Percentiles rank a stretch among this genome's conserved stretches.
These are phyloP conservation scores for Heliosperma pusillum DNA, from an alignment of 148 eudicot genomes.

Conservation along the genomic window DNA sequence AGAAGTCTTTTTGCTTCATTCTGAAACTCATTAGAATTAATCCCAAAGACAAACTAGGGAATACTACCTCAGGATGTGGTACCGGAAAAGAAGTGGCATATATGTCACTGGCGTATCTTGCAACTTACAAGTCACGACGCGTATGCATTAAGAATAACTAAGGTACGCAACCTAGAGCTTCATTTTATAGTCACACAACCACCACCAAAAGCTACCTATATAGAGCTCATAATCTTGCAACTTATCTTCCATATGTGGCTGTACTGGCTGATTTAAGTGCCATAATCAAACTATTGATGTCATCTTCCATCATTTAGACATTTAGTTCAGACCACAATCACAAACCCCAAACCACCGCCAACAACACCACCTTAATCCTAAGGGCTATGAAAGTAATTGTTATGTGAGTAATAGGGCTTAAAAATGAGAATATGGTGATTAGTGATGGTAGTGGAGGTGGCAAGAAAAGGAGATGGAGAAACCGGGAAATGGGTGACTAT, in stretches of 20 bases:
- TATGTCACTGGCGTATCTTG: neutral
- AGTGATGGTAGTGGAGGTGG: too few relatives aligned
- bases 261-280: neutral
- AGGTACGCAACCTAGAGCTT: too few relatives aligned
- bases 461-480: too few relatives aligned
- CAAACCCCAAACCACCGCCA: neutral
- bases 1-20: neutral
- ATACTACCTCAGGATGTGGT: neutral
- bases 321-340: too few relatives aligned
- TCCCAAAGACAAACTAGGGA: neutral
- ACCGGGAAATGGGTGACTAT: too few relatives aligned
- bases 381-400: too few relatives aligned
- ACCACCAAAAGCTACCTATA: neutral
- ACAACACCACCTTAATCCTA: neutral
- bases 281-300: neutral
- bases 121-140: neutral
- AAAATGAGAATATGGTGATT: too few relatives aligned
- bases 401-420: too few relatives aligned
- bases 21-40: neutral
- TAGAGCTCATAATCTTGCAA: too few relatives aligned
- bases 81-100: neutral
- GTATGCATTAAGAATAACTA: neutral
- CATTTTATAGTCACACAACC: too few relatives aligned
- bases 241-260: neutral
- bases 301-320: slow-evolving; percentile 1